Evolutionary conservation across 495 filamentous ascomycete species (phyloP), one percentile per base, ranked within the genome.

Genomic region (Apodospora peruviana): DNA sequence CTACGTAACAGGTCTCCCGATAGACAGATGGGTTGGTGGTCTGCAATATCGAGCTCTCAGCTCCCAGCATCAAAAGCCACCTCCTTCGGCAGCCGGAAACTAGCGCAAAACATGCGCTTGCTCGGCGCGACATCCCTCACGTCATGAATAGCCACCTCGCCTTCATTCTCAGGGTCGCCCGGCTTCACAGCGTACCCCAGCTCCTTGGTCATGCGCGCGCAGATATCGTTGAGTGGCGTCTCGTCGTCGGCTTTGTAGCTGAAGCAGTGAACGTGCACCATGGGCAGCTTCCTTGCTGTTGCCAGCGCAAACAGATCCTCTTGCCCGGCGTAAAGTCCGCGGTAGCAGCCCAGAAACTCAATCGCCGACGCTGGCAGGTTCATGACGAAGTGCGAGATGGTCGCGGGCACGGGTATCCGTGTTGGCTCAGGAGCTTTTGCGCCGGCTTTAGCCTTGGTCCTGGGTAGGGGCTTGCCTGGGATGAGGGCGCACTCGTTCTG

Each of bases 61-160:
- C 41, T 47, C 55, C 69, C 64, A 22, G 59, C 23, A 21, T 69
- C 72, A 69, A 95, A 96, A 38, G 90, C 93, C 2, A 95, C 89
- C 61, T 87, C 83, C 19, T 62, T 55, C 20, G 93, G 94, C 37
- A 98, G 55, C 44, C 89, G 76, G 64, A 98, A 96, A 53, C 81
- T 94, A 7, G 88, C 90, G 65, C 93, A 97, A 66, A 94, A 96
- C 89, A 96, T 96, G 59, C 83, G 79, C 77, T 98, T 97, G 52
- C 85, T 84, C 24, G 94, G 93, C 53, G 90, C 87, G 47, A 98
- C 94, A 48, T 93, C 78, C 53, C 93, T 73, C 16, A 97, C 88
- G 67, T 93, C 82, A 55, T 83, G 73, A 11, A 97, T 75, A 12
- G 73, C 70, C 21, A 89, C 70, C 47, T 85, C 76, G 12, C 80